Conservation (phyloP, 2,329 filamentous ascomycete genomes). For the Xylaria sp. region DNA sequence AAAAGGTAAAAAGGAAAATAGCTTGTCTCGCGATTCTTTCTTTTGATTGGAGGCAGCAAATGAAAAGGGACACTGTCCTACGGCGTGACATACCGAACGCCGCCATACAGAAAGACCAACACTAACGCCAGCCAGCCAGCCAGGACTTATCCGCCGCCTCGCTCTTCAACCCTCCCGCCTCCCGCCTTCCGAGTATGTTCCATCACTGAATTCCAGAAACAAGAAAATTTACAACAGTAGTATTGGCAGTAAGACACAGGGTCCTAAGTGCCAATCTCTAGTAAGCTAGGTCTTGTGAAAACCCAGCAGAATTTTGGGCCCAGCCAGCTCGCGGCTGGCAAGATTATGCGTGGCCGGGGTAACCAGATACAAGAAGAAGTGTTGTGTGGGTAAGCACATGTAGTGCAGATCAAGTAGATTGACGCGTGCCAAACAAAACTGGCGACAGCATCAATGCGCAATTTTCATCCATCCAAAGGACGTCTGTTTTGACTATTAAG, state of each 20-base stretch:
- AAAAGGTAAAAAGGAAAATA: not conserved
- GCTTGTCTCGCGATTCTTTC: conserved; percentile 24
- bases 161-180: conserved; percentile 34
- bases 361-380: conserved; percentile 41
- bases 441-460: conserved; percentile 21
- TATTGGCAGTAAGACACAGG: conserved; percentile 25
- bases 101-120: conserved; percentile 27
- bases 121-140: conserved; percentile 31
- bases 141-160: conserved; percentile 32
- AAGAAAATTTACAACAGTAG: conserved; percentile 32
- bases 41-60: conserved; percentile 14
- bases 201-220: conserved; percentile 35
- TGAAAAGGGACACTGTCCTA: conserved; percentile 8
- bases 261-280: conserved; percentile 22
- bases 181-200: conserved; percentile 43
- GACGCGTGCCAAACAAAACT: conserved; percentile 4
- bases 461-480: conserved; percentile 15
- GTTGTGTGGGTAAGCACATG: conserved; percentile 19
- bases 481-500: conserved; percentile 18
- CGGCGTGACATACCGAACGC: conserved; percentile 25
- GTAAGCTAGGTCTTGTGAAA: conserved; percentile 4
- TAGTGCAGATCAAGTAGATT: conserved; percentile 8
- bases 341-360: conserved; percentile 36
- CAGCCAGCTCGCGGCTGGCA: conserved; percentile 31
- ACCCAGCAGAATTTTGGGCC: conserved; percentile 8